phyloP scores from a whole-genome alignment of 306 rosid genomes.

The Morella rubra region DNA sequence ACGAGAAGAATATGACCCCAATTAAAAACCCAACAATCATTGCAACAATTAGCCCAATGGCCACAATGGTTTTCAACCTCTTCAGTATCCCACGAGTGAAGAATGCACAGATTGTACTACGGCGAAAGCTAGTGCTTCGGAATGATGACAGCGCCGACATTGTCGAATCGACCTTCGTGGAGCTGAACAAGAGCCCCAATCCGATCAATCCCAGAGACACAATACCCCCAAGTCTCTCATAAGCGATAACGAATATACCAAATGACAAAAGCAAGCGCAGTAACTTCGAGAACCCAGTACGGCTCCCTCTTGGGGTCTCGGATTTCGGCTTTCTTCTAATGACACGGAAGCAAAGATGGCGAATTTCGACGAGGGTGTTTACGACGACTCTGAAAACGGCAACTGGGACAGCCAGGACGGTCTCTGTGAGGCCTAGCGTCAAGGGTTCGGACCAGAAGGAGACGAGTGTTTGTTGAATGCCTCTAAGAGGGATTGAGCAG shows the following conservation, averaged over 20 bases:
- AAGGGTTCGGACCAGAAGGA: slow-evolving; percentile 81
- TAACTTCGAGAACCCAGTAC: slow-evolving; percentile 65
- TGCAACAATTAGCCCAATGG: slow-evolving; percentile 69
- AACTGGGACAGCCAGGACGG: slow-evolving; percentile 74
- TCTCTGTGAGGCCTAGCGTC: slow-evolving; percentile 73
- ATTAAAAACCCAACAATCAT: slow-evolving; percentile 79
- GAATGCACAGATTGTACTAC: slow-evolving; percentile 61
- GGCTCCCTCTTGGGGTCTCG: slow-evolving; percentile 24
- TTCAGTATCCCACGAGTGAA: slow-evolving; percentile 68
- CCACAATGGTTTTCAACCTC: slow-evolving; percentile 67
- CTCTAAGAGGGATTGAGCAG: slow-evolving; percentile 85
- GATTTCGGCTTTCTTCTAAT: slow-evolving; percentile 55
- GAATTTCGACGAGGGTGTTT: slow-evolving; percentile 77
- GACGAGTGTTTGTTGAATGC: slow-evolving; percentile 70
- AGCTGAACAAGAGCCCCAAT: slow-evolving; percentile 66
- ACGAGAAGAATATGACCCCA: slow-evolving; percentile 76
- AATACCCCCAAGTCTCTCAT: slow-evolving; percentile 66
- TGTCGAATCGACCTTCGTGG: slow-evolving; percentile 67
- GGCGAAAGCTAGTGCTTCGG: slow-evolving; percentile 66
- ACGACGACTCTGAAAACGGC: slow-evolving; percentile 65
- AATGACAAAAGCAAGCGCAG: slow-evolving; percentile 78
- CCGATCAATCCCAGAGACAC: slow-evolving; percentile 60
- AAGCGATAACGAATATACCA: slow-evolving; percentile 64
- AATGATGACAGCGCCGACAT: slow-evolving; percentile 70
- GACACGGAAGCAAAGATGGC: slow-evolving; percentile 47